A percentile compares a stretch with the other conserved stretches of the same genome.
Conservation (phyloP, 148 eudicot genomes). For the Cornus suecica region DNA sequence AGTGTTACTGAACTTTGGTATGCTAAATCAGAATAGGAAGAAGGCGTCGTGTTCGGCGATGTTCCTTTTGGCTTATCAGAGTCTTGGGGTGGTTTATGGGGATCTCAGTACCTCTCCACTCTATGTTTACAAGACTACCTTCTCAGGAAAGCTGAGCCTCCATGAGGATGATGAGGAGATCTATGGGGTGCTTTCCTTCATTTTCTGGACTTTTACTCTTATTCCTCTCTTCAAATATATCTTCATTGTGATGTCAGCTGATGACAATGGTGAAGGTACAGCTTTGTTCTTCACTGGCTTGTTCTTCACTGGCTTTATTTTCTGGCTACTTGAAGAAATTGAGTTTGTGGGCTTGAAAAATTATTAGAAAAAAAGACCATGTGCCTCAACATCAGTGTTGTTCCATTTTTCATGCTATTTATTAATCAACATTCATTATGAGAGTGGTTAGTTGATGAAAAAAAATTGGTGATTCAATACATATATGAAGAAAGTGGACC, state of each 20-base stretch:
- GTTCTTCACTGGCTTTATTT: not conserved
- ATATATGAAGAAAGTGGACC: not conserved
- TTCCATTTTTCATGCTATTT: not conserved
- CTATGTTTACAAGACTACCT: slow-evolving; percentile 62
- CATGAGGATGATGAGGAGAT: slow-evolving; percentile 59
- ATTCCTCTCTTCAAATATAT: slow-evolving; percentile 49
- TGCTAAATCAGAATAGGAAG: slow-evolving; percentile 35
- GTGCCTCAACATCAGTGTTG: not conserved
- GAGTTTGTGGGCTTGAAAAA: not conserved
- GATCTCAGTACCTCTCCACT: slow-evolving; percentile 72
- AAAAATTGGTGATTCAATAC: not conserved
- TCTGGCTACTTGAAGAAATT: not conserved
- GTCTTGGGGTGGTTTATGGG: slow-evolving; percentile 72
- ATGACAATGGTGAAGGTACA: slow-evolving; percentile 69
- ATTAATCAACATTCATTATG: not conserved
- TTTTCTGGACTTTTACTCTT: slow-evolving; percentile 63
- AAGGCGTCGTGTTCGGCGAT: slow-evolving; percentile 39
- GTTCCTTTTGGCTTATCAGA: slow-evolving; percentile 66
- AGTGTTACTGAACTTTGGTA: not conserved
- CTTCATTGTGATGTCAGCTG: slow-evolving; percentile 53
- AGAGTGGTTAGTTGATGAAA: not conserved
- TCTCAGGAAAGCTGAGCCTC: slow-evolving; percentile 51
- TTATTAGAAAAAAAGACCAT: no score
- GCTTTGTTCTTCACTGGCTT: not conserved
- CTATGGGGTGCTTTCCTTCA: slow-evolving; percentile 59